Evolutionary conservation across 169 alveolate species (phyloP), one percentile per base, ranked within the genome.

Genomic region (Eimeria praecox): DNA sequence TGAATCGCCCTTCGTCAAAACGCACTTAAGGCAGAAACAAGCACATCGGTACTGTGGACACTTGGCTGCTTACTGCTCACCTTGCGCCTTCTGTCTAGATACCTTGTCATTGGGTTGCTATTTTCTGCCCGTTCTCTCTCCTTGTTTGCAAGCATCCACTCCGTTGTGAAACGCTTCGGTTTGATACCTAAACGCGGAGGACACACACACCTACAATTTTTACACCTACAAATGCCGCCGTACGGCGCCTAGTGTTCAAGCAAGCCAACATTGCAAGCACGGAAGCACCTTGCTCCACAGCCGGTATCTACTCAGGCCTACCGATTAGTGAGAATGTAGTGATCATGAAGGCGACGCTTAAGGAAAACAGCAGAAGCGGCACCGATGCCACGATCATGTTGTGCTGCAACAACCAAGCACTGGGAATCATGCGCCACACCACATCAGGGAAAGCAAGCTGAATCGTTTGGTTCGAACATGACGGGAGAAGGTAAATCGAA

Each of bases 111-210:
- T 0, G 99, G 99, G 96, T 98, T 98, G 64, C 99, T 97, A 97
- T 98, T 98, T 90, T 98, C 99, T 62, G 99, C 98, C 66, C 98
- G 75, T 40, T 97, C 99, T 93, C 99, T 95, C 96, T 97, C 99
- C 96, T 97, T 97, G 86, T 95, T 96, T 73, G 99, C 99, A 94
- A 97, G 98, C 69, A 97, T 97, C 99, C 99, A 98, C 90, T 98
- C 99, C 4, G 97, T 94, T 20, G 99, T 98, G 96, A 95, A 98
- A 33, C 99, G 97, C 96, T 98, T 98, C 12, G 99, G 99, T 95
- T 97, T 97, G 52, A 98, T 96, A 22, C 99, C 99, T 95, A 97
- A 54, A 82, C 12, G 69, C 54, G 69, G 9, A 8, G 22, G 35
- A 30, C 73, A 66, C 62, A 24, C 12, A n/a, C 38, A 20, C 46